Conservation (phyloP, 2,329 filamentous ascomycete species). For the Lojkania enalia region DNA sequence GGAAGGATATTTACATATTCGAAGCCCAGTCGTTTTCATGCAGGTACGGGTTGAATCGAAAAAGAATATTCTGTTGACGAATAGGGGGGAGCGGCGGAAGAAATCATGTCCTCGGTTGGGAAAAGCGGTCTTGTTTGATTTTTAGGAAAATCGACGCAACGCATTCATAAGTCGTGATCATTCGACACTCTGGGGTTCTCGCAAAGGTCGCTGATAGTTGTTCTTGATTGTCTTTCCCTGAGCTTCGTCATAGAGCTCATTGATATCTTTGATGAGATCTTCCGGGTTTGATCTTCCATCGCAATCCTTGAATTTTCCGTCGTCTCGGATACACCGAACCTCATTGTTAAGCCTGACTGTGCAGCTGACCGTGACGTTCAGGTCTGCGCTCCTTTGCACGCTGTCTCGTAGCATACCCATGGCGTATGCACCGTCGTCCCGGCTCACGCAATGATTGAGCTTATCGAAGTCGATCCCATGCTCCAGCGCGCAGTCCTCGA, state of each 20-base stretch:
- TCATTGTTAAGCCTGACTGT: slow-evolving; percentile 70
- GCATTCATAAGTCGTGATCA: no score
- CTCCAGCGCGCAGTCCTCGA: slow-evolving; percentile 87
- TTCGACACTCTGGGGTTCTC: no score
- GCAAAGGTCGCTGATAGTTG: no score
- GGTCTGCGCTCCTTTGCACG: slow-evolving; percentile 62
- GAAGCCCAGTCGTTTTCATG: no score
- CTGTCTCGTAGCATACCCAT: slow-evolving; percentile 69
- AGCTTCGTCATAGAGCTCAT: slow-evolving; percentile 62
- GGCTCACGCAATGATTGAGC: slow-evolving; percentile 79
- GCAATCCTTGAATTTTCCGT: slow-evolving; percentile 78
- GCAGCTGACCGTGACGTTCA: slow-evolving; percentile 52
- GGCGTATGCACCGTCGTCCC: slow-evolving; percentile 73
- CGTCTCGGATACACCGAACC: slow-evolving; percentile 82
- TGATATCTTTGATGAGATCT: slow-evolving; percentile 75
- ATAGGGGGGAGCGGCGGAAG: no score
- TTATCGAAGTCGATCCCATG: slow-evolving; percentile 82
- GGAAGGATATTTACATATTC: no score
- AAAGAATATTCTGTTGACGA: no score
- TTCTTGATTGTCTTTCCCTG: slow-evolving; percentile 35
- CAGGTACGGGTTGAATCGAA: no score
- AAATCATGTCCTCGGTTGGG: no score
- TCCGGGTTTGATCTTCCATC: slow-evolving; percentile 67
- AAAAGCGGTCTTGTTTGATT: no score
- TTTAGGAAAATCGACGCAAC: no score